phyloP scores from a whole-genome alignment of 768 basidiomycete species.

The Collybiopsis luxurians region DNA sequence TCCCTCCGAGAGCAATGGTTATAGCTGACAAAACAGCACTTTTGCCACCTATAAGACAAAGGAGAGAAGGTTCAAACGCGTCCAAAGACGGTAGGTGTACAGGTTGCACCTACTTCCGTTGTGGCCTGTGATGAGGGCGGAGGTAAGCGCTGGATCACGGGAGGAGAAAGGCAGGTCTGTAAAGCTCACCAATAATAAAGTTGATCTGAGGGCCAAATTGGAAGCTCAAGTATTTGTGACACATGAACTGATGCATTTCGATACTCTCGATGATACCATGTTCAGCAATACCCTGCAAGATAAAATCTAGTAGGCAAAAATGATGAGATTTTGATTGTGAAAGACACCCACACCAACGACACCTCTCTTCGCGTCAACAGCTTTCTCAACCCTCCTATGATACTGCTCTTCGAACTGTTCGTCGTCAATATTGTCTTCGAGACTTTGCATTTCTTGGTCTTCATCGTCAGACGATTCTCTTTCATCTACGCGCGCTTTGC shows the following conservation, averaged over 20 bases:
- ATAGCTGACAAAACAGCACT: conserved; percentile 93
- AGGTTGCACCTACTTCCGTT: conserved; percentile 78
- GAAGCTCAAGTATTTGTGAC: conserved; percentile 82
- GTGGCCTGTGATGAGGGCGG: conserved; percentile 56
- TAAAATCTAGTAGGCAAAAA: background rate
- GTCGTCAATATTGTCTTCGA: conserved; percentile 53
- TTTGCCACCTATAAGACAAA: conserved; percentile 69
- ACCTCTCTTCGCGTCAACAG: conserved; percentile 46
- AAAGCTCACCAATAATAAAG: conserved; percentile 81
- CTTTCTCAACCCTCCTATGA: conserved; percentile 51
- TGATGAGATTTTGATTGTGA: background rate
- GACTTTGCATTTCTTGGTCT: conserved; percentile 20
- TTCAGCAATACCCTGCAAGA: conserved; percentile 73
- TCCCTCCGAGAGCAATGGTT: conserved; percentile 91
- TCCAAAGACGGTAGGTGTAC: background rate
- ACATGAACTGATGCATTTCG: conserved; percentile 95
- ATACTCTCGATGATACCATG: conserved; percentile 86
- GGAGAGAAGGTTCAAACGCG: background rate
- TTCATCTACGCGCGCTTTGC: conserved; percentile 17
- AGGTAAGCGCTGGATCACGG: too few relatives aligned
- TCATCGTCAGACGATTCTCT: conserved; percentile 6
- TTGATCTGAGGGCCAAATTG: conserved; percentile 93
- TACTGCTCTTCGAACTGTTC: conserved; percentile 63
- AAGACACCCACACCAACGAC: conserved; percentile 42
- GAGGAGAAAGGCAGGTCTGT: background rate